Evolutionary conservation across 441 rosid genomes (phyloP).

Genomic region (Syzygium malaccense): DNA sequence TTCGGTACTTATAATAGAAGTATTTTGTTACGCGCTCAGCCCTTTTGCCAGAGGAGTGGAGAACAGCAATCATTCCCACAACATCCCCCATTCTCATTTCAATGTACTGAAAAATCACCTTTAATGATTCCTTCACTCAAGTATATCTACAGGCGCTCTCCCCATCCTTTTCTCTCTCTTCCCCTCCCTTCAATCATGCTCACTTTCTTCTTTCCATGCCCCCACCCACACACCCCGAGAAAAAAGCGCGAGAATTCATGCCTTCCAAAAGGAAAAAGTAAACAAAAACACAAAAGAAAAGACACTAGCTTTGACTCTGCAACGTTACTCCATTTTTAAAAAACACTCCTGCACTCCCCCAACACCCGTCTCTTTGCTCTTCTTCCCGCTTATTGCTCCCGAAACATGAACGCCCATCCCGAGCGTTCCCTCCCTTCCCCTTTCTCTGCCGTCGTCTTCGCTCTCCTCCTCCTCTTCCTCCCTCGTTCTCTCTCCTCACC

Average conservation of each 20-base stretch:
- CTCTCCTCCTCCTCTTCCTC: not conserved
- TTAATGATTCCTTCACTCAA: constrained; percentile 7
- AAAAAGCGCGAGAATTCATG: not conserved
- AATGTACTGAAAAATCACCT: not conserved
- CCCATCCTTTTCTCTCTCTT: not conserved
- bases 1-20: not conserved
- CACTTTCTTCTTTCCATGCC: not conserved
- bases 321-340: not conserved
- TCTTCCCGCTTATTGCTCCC: constrained; percentile 1
- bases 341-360: constrained; percentile 6
- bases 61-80: constrained; percentile 70
- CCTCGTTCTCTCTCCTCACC: constrained; percentile 5
- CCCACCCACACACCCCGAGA: not conserved
- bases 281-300: not conserved
- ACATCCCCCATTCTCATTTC: constrained; percentile 7
- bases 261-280: not conserved
- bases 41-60: constrained; percentile 30
- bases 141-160: not conserved
- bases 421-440: not conserved
- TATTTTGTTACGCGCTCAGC: not conserved
- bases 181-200: constrained; percentile 23
- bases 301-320: not conserved
- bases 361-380: constrained; percentile 19
- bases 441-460: not conserved
- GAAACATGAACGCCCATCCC: not conserved